These are phyloP conservation scores for Grosmannia penicillata DNA, from an alignment of 2,329 filamentous ascomycete species.

Conservation along the genomic window DNA sequence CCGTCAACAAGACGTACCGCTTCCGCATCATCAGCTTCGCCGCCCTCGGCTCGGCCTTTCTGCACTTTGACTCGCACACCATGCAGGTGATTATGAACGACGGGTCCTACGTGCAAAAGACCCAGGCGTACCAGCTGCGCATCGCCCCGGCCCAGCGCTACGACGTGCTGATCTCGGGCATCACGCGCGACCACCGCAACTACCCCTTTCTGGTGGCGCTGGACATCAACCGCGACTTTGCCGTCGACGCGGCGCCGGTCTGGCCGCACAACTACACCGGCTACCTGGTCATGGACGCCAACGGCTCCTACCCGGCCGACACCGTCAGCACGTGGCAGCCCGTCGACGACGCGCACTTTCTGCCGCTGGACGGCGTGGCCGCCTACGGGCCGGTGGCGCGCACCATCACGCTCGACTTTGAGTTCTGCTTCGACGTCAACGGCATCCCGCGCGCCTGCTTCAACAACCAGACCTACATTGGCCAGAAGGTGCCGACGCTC, in stretches of 20 bases:
- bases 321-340: slow-evolving; percentile 28
- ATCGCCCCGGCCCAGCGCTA: slow-evolving; percentile 29
- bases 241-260: slow-evolving; percentile 13
- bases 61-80: slow-evolving; percentile 27
- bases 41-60: slow-evolving; percentile 25
- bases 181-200: slow-evolving; percentile 21
- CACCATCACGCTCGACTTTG: slow-evolving; percentile 38
- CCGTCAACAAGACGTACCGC: slow-evolving; percentile 29
- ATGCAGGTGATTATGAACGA: slow-evolving; percentile 32
- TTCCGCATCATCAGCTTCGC: slow-evolving; percentile 31
- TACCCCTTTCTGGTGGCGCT: slow-evolving; percentile 27
- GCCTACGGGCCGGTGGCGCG: slow-evolving; percentile 28
- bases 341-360: slow-evolving; percentile 46
- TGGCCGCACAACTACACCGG: slow-evolving; percentile 28
- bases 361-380: slow-evolving; percentile 30
- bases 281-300: slow-evolving; percentile 23
- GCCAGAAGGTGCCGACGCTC: slow-evolving; percentile 53
- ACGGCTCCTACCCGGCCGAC: slow-evolving; percentile 15
- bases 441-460: slow-evolving; percentile 46
- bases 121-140: slow-evolving; percentile 22
- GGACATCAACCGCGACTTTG: slow-evolving; percentile 28
- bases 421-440: slow-evolving; percentile 45
- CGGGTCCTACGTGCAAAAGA: slow-evolving; percentile 22
- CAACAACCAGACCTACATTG: slow-evolving; percentile 54
- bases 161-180: slow-evolving; percentile 24